These are phyloP conservation scores for Zanthoxylum bungeanum DNA, from an alignment of 345 rosid genomes.

Conservation along the genomic window DNA sequence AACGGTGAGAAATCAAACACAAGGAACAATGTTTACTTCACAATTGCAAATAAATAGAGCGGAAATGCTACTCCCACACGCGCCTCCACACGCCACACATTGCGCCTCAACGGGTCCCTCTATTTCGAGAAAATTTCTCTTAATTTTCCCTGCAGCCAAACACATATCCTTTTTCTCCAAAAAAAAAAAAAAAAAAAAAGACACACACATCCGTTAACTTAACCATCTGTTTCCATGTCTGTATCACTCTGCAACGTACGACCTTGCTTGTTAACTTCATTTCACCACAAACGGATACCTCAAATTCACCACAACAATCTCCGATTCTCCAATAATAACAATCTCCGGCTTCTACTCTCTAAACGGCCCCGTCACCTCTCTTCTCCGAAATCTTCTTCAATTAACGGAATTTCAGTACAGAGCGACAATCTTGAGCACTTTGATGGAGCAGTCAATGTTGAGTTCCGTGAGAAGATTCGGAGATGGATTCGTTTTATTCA, in stretches of 20 bases:
- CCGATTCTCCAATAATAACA: slow-evolving; percentile 20
- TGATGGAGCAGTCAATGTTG: slow-evolving; percentile 34
- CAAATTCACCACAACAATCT: slow-evolving; percentile 18
- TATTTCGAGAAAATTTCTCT: not conserved
- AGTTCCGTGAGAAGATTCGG: slow-evolving; percentile 40
- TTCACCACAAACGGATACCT: slow-evolving; percentile 24
- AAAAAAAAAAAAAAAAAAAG: no score
- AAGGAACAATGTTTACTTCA: not conserved
- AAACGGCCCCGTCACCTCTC: slow-evolving; percentile 5
- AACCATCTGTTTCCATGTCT: slow-evolving; percentile 40
- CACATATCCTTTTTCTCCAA: no score
- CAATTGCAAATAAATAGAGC: not conserved
- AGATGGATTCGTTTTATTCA: slow-evolving; percentile 46
- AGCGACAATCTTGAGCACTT: slow-evolving; percentile 19
- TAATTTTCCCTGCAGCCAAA: not conserved
- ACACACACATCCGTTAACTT: not conserved
- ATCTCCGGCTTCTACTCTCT: slow-evolving; percentile 11
- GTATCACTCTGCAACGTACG: slow-evolving; percentile 30
- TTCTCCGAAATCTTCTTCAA: slow-evolving; percentile 39
- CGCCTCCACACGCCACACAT: slow-evolving; percentile 6
- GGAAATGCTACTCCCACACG: not conserved
- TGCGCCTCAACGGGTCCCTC: not conserved
- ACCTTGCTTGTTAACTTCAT: slow-evolving; percentile 31
- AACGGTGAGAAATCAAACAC: slow-evolving; percentile 1
- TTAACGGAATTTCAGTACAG: slow-evolving; percentile 56